Percentiles rank a stretch among this genome's conserved stretches.
Conservation (phyloP, 306 rosid species). For the Senna siamea region DNA sequence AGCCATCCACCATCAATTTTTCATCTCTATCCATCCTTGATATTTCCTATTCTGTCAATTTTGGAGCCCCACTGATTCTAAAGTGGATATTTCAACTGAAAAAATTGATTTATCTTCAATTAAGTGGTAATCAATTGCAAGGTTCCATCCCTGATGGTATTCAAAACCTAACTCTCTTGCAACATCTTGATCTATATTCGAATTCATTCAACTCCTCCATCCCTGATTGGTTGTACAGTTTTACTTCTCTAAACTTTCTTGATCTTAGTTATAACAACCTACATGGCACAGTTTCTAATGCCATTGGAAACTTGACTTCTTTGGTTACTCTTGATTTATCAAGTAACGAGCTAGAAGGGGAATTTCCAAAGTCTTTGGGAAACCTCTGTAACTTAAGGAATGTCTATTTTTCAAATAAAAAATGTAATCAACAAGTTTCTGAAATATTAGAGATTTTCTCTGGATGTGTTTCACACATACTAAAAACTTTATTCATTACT, state of each 20-base stretch:
- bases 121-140: not conserved
- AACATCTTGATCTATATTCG: not conserved
- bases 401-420: slow-evolving; percentile 15
- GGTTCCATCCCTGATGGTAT: slow-evolving; percentile 1
- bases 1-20: not conserved
- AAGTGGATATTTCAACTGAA: not conserved
- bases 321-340: not conserved
- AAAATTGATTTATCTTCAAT: slow-evolving; percentile 8
- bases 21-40: not conserved
- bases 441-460: slow-evolving; percentile 4
- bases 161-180: slow-evolving; percentile 34
- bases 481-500: not conserved
- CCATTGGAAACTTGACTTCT: slow-evolving; percentile 32
- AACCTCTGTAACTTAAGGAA: slow-evolving; percentile 17
- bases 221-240: slow-evolving; percentile 9
- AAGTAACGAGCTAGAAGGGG: not conserved
- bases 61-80: not conserved
- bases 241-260: slow-evolving; percentile 25
- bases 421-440: not conserved
- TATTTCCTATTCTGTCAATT: not conserved
- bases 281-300: not conserved
- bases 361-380: slow-evolving; percentile 4
- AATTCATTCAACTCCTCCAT: slow-evolving; percentile 34
- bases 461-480: not conserved
- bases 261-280: not conserved